These are phyloP conservation scores for Neopestalotiopsis sp. DNA, from an alignment of 2,329 filamentous ascomycete species.

Conservation along the genomic window DNA sequence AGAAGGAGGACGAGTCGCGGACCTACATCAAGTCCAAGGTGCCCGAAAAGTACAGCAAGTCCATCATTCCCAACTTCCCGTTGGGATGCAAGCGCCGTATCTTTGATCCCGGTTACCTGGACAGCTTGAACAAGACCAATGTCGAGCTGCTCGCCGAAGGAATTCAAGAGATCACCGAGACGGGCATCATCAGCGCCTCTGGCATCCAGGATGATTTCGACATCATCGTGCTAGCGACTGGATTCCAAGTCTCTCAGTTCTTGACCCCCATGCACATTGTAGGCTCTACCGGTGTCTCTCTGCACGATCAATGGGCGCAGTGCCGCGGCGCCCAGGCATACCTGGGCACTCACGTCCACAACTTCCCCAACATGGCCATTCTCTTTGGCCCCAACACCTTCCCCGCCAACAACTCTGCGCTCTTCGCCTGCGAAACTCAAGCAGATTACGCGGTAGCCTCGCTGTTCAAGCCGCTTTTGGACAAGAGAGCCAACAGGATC, in stretches of 20 bases:
- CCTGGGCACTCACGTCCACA: slow-evolving; percentile 34
- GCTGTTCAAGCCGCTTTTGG: slow-evolving; percentile 34
- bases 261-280: slow-evolving; percentile 32
- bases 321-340: slow-evolving; percentile 35
- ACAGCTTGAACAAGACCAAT: slow-evolving; percentile 33
- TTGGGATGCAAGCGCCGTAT: slow-evolving; percentile 42
- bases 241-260: slow-evolving; percentile 32
- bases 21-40: slow-evolving; percentile 33
- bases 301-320: slow-evolving; percentile 34
- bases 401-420: slow-evolving; percentile 32
- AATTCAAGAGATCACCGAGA: slow-evolving; percentile 30
- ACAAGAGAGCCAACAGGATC: slow-evolving; percentile 35
- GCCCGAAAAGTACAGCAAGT: slow-evolving; percentile 33
- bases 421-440: slow-evolving; percentile 31
- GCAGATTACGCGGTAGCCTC: slow-evolving; percentile 35
- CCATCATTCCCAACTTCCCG: slow-evolving; percentile 37
- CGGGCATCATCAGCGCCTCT: slow-evolving; percentile 28
- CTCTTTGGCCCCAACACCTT: slow-evolving; percentile 33
- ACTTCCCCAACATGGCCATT: slow-evolving; percentile 38
- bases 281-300: slow-evolving; percentile 26
- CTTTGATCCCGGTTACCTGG: slow-evolving; percentile 39
- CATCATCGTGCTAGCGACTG: slow-evolving; percentile 33
- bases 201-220: slow-evolving; percentile 29
- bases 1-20: slow-evolving; percentile 20
- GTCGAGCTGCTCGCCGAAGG: slow-evolving; percentile 34